These are phyloP conservation scores for Fusarium irregulare DNA, from an alignment of 2,329 filamentous ascomycete species.

Conservation along the genomic window DNA sequence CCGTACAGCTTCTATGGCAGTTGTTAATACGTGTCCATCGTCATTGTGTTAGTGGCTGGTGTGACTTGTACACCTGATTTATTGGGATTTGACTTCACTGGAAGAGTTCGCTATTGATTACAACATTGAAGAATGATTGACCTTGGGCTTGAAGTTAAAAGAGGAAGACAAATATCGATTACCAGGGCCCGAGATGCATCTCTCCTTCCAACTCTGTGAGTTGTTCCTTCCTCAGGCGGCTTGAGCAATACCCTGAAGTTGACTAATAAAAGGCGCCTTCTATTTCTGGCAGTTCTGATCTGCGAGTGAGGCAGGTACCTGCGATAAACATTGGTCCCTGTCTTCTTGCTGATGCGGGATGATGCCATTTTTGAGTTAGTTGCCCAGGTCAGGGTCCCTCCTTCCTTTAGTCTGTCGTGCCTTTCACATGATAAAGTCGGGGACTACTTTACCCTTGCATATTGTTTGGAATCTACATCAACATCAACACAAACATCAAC, in stretches of 20 bases:
- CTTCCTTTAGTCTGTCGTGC: slow-evolving; percentile 16
- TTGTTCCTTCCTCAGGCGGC: not conserved
- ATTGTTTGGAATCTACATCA: slow-evolving; percentile 34
- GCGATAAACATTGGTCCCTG: not conserved
- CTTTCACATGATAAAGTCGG: slow-evolving; percentile 49
- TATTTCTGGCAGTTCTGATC: not conserved
- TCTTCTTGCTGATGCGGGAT: not conserved
- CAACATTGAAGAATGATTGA: not conserved
- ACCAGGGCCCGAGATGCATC: not conserved
- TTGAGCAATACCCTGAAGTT: not conserved
- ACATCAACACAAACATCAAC: not conserved
- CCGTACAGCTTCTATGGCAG: not conserved
- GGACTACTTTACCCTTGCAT: slow-evolving; percentile 47
- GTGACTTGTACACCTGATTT: not conserved
- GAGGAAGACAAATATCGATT: not conserved
- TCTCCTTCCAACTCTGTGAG: not conserved
- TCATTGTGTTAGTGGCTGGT: not conserved
- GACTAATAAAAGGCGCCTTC: not conserved
- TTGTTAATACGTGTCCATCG: not conserved
- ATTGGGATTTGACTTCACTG: not conserved
- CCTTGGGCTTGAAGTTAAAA: not conserved
- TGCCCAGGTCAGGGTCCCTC: slow-evolving; percentile 33
- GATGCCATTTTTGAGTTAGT: not conserved
- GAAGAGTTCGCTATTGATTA: not conserved
- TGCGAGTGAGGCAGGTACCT: not conserved